phyloP scores from a whole-genome alignment of 225 moss, liverwort and hornwort genomes.

The Ulota crispa region DNA sequence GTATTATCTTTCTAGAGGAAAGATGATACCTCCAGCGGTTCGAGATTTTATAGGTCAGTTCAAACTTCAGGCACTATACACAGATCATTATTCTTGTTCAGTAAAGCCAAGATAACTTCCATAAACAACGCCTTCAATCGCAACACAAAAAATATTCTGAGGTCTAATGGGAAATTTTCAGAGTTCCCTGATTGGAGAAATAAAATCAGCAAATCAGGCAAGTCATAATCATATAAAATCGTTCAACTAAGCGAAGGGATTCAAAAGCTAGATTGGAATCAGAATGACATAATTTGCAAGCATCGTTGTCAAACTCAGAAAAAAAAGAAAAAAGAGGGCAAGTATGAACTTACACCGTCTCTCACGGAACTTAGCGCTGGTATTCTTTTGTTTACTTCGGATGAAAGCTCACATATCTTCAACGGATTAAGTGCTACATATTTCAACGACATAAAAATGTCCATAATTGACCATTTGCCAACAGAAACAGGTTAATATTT shows the following conservation, averaged over 20 bases:
- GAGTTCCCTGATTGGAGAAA: not conserved
- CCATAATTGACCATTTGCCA: not conserved
- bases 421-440: not conserved
- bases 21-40: conserved; percentile 13
- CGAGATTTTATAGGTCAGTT: conserved; percentile 27
- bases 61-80: not conserved
- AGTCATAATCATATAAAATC: not conserved
- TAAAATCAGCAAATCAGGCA: not conserved
- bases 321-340: not conserved
- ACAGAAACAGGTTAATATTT: not conserved
- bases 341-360: not conserved
- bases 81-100: not conserved
- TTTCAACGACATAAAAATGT: not conserved
- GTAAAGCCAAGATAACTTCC: not conserved
- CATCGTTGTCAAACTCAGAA: not conserved
- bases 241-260: not conserved
- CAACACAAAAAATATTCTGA: not conserved
- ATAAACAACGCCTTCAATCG: not conserved
- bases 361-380: not conserved
- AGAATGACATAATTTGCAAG: not conserved
- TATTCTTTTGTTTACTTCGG: not conserved
- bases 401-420: not conserved
- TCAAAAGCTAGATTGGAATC: not conserved
- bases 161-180: not conserved
- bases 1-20: conserved; percentile 14